Evolutionary conservation across 305 asterid species (phyloP).

Genomic region (Fraxinus greggii): DNA sequence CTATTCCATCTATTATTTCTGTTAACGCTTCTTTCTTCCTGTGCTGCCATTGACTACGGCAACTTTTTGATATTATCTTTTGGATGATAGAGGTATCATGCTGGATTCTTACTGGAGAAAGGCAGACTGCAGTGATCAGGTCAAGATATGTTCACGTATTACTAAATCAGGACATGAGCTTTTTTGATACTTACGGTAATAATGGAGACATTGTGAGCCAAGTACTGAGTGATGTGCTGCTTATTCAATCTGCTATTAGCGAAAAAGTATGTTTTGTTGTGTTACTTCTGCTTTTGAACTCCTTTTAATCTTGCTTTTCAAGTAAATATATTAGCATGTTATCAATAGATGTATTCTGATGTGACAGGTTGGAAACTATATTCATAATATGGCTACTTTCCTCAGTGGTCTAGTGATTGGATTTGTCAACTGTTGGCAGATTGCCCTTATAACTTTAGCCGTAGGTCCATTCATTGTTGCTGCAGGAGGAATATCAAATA

Average conservation of each 20-base stretch:
- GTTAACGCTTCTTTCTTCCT: background rate
- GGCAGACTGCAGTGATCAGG: slow-evolving; percentile 99
- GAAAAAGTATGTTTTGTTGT: slow-evolving; percentile 66
- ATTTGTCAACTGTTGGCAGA: slow-evolving; percentile 97
- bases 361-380: slow-evolving; percentile 95
- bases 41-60: slow-evolving; percentile 13
- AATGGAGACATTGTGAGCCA: slow-evolving; percentile 99
- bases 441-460: slow-evolving; percentile 93
- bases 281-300: slow-evolving; percentile 2
- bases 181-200: slow-evolving; percentile 97
- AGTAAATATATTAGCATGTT: slow-evolving; percentile 20
- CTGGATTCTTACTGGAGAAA: slow-evolving; percentile 98
- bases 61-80: slow-evolving; percentile 27
- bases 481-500: slow-evolving; percentile 97
- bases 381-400: slow-evolving; percentile 99
- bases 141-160: slow-evolving; percentile 94
- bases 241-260: slow-evolving; percentile 98
- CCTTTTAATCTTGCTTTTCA: slow-evolving; percentile 24
- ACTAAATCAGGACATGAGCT: slow-evolving; percentile 99
- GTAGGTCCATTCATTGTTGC: slow-evolving; percentile 98
- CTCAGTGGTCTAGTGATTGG: slow-evolving; percentile 94
- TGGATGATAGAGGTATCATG: slow-evolving; percentile 84
- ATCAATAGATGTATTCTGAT: slow-evolving; percentile 28
- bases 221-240: slow-evolving; percentile 96
- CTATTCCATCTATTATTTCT: slow-evolving; percentile 11